phyloP scores from a whole-genome alignment of 345 rosid genomes.

The thale cress (Arabidopsis thaliana) region DNA sequence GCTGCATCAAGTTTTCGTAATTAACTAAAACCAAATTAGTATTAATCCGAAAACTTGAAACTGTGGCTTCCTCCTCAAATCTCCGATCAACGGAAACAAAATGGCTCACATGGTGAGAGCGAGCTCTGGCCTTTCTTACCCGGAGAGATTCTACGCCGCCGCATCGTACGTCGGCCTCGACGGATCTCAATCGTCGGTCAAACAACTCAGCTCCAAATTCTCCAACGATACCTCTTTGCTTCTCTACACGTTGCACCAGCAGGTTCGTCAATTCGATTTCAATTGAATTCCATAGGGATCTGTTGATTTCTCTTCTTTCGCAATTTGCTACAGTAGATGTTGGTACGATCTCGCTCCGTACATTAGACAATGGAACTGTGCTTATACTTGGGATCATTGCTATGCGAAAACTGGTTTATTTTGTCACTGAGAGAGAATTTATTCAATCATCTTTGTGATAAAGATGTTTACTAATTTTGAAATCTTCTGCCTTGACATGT shows the following conservation, averaged over 20 bases:
- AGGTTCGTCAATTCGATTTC: slow-evolving; percentile 48
- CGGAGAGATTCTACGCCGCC: slow-evolving; percentile 88
- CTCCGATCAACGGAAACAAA: slow-evolving; percentile 23
- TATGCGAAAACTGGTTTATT: neutral
- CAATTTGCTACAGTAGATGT: neutral
- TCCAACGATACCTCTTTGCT: slow-evolving; percentile 75
- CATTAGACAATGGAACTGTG: neutral
- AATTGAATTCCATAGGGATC: neutral
- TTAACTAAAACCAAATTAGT: neutral
- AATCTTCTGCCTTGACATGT: slow-evolving; percentile 30
- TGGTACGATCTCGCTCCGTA: neutral
- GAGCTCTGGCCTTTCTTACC: slow-evolving; percentile 88
- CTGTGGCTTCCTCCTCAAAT: slow-evolving; percentile 2
- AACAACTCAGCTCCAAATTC: slow-evolving; percentile 65
- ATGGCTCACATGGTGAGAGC: slow-evolving; percentile 70
- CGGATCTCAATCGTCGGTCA: slow-evolving; percentile 62
- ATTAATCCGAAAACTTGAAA: slow-evolving; percentile 5
- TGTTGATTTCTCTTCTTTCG: neutral
- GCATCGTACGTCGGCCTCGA: slow-evolving; percentile 78
- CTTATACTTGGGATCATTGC: neutral
- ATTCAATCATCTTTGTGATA: slow-evolving; percentile 1
- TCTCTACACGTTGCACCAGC: slow-evolving; percentile 80
- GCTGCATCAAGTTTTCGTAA: neutral
- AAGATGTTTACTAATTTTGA: neutral
- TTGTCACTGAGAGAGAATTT: slow-evolving; percentile 4